phyloP scores from a whole-genome alignment of 805 yeast genomes.

The Candida ipomoeae region DNA sequence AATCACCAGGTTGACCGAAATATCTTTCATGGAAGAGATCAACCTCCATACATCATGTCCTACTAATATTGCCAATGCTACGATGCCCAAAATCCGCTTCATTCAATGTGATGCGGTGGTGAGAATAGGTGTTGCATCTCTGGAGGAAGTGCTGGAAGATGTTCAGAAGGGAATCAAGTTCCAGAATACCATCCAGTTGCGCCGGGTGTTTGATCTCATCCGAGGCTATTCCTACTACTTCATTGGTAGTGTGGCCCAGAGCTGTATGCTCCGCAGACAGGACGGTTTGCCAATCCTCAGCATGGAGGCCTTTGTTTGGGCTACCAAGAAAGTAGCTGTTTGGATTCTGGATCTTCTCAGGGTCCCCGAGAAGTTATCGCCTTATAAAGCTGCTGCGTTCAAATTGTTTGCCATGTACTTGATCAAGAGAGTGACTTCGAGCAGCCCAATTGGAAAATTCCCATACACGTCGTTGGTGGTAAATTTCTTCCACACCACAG shows the following conservation, averaged over 20 bases:
- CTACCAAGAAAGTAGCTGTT: conserved; percentile 31
- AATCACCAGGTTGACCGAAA: conserved; percentile 45
- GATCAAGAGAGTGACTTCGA: conserved; percentile 23
- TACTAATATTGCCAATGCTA: neutral
- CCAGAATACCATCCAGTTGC: conserved; percentile 57
- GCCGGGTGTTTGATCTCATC: conserved; percentile 20
- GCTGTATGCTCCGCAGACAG: conserved; percentile 47
- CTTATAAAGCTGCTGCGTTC: conserved; percentile 23
- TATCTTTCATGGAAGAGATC: conserved; percentile 57
- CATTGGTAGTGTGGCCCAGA: conserved; percentile 30
- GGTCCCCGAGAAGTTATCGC: conserved; percentile 10
- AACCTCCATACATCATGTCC: conserved; percentile 36
- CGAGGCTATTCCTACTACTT: conserved; percentile 1
- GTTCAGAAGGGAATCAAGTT: conserved; percentile 47
- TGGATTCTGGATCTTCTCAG: conserved; percentile 25
- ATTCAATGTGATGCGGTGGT: neutral
- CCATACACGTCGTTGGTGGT: conserved; percentile 36
- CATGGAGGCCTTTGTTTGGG: conserved; percentile 26
- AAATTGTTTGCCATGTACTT: conserved; percentile 35
- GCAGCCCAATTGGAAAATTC: conserved; percentile 21
- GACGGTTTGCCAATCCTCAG: conserved; percentile 25
- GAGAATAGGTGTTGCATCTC: neutral
- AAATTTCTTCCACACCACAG: conserved; percentile 41
- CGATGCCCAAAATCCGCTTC: conserved; percentile 1
- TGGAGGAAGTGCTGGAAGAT: neutral